phyloP scores from a whole-genome alignment of 129 eudicot genomes.

The Erigeron canadensis region DNA sequence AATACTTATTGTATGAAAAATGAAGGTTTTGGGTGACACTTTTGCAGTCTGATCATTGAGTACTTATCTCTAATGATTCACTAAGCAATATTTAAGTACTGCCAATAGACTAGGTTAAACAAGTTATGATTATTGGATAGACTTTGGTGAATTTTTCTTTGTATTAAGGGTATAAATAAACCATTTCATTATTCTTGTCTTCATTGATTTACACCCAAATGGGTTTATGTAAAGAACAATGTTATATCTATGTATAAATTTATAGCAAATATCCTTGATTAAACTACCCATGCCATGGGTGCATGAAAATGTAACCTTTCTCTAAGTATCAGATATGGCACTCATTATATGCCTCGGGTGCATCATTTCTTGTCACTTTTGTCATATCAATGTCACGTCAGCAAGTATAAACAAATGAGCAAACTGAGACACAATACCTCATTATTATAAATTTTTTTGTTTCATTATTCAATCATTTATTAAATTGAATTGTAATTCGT shows the following conservation, averaged over 20 bases:
- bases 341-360: too few relatives aligned
- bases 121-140: background rate
- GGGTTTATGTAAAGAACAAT: conserved; percentile 31
- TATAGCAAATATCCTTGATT: conserved; percentile 20
- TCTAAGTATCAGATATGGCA: conserved; percentile 19
- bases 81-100: background rate
- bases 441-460: too few relatives aligned
- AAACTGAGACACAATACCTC: too few relatives aligned
- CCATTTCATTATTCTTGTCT: conserved; percentile 13
- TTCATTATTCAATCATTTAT: too few relatives aligned
- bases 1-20: background rate
- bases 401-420: too few relatives aligned
- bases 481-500: too few relatives aligned
- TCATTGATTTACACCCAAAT: conserved; percentile 10
- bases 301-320: conserved; percentile 15
- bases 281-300: conserved; percentile 30
- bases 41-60: too few relatives aligned
- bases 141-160: conserved; percentile 2
- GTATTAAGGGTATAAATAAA: background rate
- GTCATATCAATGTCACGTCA: too few relatives aligned
- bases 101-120: background rate
- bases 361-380: too few relatives aligned
- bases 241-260: conserved; percentile 26
- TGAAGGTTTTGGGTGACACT: conserved; percentile 2
- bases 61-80: background rate